Evolutionary conservation across 345 rosid species (phyloP).

Genomic region (Populus davidiana): DNA sequence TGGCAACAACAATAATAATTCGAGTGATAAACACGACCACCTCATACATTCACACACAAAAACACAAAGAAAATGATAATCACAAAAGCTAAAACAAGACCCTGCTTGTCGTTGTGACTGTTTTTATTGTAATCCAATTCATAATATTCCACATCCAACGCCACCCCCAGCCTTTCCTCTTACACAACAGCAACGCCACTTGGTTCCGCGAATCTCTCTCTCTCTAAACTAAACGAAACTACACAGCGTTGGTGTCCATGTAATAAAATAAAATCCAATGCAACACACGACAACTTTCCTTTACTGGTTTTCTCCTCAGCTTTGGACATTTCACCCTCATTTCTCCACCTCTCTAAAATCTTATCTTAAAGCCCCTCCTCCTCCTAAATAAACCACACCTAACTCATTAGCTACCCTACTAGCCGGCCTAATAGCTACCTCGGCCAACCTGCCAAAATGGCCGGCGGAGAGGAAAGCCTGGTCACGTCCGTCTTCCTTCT

Average conservation of each 20-base stretch:
- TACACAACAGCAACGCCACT: background rate
- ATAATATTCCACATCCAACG: conserved; percentile 51
- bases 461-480: background rate
- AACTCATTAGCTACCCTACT: background rate
- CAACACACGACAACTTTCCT: background rate
- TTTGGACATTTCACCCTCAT: conserved; percentile 4
- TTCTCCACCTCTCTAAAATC: background rate
- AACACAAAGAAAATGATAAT: background rate
- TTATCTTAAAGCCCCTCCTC: background rate
- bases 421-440: background rate
- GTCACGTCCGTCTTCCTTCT: conserved; percentile 14
- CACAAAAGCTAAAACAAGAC: background rate
- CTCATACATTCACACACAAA: background rate
- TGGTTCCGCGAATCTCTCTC: conserved; percentile 35
- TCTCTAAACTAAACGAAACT: background rate
- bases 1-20: too few relatives aligned
- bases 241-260: background rate
- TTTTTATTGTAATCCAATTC: conserved; percentile 28
- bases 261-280: conserved; percentile 3
- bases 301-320: background rate
- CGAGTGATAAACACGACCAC: background rate
- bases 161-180: conserved; percentile 22
- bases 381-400: background rate
- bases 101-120: background rate
- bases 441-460: background rate